These are phyloP conservation scores for Hypoxylon subgilvum DNA, from an alignment of 495 filamentous ascomycete species.

Conservation along the genomic window DNA sequence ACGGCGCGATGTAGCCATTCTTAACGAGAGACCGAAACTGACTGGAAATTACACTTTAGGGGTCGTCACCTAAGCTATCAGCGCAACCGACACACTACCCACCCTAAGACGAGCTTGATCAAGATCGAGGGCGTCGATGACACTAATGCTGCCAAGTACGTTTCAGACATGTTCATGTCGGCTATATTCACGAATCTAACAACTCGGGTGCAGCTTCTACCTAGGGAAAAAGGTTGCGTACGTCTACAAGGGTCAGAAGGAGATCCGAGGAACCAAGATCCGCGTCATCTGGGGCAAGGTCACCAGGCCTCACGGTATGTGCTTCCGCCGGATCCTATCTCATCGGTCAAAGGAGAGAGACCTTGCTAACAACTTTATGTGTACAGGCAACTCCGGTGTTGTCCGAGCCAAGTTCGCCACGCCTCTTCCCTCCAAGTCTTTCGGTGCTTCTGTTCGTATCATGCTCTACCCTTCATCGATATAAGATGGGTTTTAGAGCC, in stretches of 20 bases:
- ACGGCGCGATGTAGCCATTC: neutral
- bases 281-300: slow-evolving; percentile 99
- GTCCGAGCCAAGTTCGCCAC: slow-evolving; percentile 93
- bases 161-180: slow-evolving; percentile 29
- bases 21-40: slow-evolving; percentile 31
- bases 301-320: slow-evolving; percentile 87
- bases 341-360: neutral
- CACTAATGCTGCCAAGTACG: slow-evolving; percentile 80
- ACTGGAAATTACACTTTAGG: slow-evolving; percentile 57
- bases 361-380: slow-evolving; percentile 19
- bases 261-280: slow-evolving; percentile 95
- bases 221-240: slow-evolving; percentile 95
- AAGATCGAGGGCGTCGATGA: slow-evolving; percentile 97
- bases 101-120: slow-evolving; percentile 85
- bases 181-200: slow-evolving; percentile 30
- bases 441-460: slow-evolving; percentile 94
- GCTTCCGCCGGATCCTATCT: neutral
- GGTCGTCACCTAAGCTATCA: slow-evolving; percentile 93
- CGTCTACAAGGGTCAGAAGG: slow-evolving; percentile 91
- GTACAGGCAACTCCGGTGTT: slow-evolving; percentile 87
- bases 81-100: slow-evolving; percentile 82
- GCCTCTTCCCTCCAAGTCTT: slow-evolving; percentile 93
- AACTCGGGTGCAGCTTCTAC: slow-evolving; percentile 68
- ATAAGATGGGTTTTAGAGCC: slow-evolving; percentile 56
- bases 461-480: slow-evolving; percentile 96